phyloP scores from a whole-genome alignment of 1,284 basidiomycete genomes.

The Acaromyces ingoldii region DNA sequence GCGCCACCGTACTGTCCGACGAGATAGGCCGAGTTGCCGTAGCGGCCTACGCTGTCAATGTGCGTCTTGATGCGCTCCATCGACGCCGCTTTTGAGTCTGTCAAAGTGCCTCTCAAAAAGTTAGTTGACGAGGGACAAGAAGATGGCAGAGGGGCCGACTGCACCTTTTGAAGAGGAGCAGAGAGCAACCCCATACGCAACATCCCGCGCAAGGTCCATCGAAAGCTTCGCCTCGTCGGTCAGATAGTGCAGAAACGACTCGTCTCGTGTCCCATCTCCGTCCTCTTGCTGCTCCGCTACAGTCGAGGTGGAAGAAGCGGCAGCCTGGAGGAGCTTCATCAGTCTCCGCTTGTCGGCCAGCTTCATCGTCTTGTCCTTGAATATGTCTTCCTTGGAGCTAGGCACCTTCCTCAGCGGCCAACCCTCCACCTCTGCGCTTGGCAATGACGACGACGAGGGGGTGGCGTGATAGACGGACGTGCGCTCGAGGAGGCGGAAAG shows the following conservation, averaged over 20 bases:
- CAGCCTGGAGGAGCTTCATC: slow-evolving; percentile 86
- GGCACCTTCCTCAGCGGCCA: slow-evolving; percentile 61
- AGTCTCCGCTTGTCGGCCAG: slow-evolving; percentile 82
- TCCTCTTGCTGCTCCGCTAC: too few species aligned
- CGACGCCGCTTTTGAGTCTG: slow-evolving; percentile 20
- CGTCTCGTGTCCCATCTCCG: slow-evolving; percentile 61
- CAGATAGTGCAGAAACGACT: not conserved
- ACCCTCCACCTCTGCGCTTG: too few species aligned
- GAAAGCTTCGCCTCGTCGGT: slow-evolving; percentile 52
- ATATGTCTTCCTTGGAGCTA: slow-evolving; percentile 85
- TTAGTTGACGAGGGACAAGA: not conserved
- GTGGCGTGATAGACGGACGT: slow-evolving; percentile 14
- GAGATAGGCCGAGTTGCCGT: slow-evolving; percentile 84
- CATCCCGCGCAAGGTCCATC: slow-evolving; percentile 54
- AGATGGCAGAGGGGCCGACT: not conserved
- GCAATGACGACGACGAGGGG: slow-evolving; percentile 11
- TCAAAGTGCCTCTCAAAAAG: not conserved
- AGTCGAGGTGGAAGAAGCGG: slow-evolving; percentile 58
- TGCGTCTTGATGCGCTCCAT: slow-evolving; percentile 54
- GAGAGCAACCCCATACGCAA: slow-evolving; percentile 48
- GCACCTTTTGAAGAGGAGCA: slow-evolving; percentile 24
- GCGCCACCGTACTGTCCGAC: slow-evolving; percentile 86
- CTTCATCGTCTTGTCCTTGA: slow-evolving; percentile 72
- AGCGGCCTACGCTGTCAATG: slow-evolving; percentile 74
- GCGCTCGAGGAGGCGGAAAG: slow-evolving; percentile 75